Evolutionary conservation across 352 stramenopile genomes (phyloP).

Genomic region (Phytophthora hybrid): DNA sequence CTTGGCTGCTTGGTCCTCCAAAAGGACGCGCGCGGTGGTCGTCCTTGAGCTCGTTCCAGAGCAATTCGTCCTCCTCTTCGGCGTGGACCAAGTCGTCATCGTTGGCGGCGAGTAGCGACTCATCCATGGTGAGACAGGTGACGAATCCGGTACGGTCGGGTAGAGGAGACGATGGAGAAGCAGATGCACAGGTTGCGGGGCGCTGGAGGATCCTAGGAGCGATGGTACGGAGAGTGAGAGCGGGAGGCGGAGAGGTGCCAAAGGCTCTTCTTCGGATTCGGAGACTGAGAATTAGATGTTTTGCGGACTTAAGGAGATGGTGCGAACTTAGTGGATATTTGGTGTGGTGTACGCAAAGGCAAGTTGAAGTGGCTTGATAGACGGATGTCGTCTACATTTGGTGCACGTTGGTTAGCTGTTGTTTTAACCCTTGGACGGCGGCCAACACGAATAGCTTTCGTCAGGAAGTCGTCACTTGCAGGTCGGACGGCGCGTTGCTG

Average conservation of each 20-base stretch:
- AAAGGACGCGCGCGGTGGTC: conserved; percentile 48
- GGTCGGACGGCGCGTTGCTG: background rate
- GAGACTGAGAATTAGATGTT: background rate
- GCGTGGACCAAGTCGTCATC: conserved; percentile 36
- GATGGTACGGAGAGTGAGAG: background rate
- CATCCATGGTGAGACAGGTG: conserved; percentile 50
- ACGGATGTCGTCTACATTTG: background rate
- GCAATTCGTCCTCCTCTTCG: conserved; percentile 74
- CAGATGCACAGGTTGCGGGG: conserved; percentile 1
- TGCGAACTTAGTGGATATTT: conserved; percentile 6
- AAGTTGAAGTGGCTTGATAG: conserved; percentile 8
- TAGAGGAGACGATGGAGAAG: conserved; percentile 21
- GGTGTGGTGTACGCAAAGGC: conserved; percentile 15
- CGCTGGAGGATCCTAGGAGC: background rate
- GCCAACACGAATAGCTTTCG: background rate
- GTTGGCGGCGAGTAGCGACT: conserved; percentile 67
- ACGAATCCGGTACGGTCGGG: background rate
- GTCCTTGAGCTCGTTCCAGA: conserved; percentile 85
- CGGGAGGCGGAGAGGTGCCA: background rate
- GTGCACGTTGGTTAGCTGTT: background rate
- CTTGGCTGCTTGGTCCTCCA: conserved; percentile 14
- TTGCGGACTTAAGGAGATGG: conserved; percentile 16
- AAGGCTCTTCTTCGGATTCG: conserved; percentile 14
- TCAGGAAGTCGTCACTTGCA: conserved; percentile 2
- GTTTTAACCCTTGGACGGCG: background rate